Evolutionary conservation across 2,329 filamentous ascomycete genomes (phyloP).

Genomic region (Arthrinium phaeospermum): DNA sequence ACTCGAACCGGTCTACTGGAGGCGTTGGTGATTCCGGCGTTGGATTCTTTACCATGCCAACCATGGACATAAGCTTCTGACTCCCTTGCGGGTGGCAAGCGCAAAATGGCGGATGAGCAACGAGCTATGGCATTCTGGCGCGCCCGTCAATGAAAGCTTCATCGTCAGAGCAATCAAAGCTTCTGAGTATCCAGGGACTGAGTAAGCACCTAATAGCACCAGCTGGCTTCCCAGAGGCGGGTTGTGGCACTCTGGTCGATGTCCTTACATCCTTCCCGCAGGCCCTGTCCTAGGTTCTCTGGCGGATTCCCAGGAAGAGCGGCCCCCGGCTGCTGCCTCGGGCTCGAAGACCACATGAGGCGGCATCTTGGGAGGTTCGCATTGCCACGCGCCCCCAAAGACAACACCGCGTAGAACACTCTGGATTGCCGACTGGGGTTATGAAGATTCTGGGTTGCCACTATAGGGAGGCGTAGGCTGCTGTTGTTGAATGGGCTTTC

Average conservation of each 20-base stretch:
- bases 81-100: background rate
- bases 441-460: background rate
- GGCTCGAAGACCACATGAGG: background rate
- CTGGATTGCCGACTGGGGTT: background rate
- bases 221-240: no score
- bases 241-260: background rate
- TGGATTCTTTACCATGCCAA: background rate
- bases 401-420: background rate
- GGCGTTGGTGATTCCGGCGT: background rate
- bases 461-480: background rate
- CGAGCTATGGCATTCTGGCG: background rate
- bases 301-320: background rate
- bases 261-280: background rate
- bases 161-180: background rate
- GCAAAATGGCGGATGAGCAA: background rate
- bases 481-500: background rate
- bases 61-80: background rate
- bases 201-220: slow-evolving; percentile 5
- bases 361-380: background rate
- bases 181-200: background rate
- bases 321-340: background rate
- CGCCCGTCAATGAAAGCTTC: background rate
- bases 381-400: background rate
- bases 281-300: background rate
- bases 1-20: background rate